phyloP scores from a whole-genome alignment of 2,329 filamentous ascomycete species.

The Phaeosphaeriaceae sp. region DNA sequence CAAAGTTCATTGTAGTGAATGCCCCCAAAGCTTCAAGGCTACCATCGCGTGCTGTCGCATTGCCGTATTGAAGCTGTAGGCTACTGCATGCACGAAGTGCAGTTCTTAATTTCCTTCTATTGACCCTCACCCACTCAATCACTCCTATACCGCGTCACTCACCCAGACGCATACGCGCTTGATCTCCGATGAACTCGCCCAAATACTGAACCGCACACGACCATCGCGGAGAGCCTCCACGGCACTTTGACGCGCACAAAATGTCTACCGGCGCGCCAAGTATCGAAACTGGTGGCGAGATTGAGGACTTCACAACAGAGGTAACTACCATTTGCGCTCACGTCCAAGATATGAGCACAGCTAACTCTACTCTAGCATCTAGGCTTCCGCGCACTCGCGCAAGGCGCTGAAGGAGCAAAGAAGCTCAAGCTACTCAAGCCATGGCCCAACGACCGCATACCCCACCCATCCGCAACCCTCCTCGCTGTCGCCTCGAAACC shows the following conservation, averaged over 20 bases:
- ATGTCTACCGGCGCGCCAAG: constrained; percentile 56
- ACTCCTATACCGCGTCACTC: not conserved
- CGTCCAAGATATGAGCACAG: not conserved
- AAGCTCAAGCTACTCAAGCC: constrained; percentile 79
- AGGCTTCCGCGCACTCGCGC: constrained; percentile 71
- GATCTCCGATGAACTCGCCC: constrained; percentile 37
- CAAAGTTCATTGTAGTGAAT: not conserved
- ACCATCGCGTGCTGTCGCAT: not conserved
- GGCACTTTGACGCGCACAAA: constrained; percentile 46
- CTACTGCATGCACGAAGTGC: constrained; percentile 22
- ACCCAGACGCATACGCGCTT: constrained; percentile 16
- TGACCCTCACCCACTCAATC: constrained; percentile 11
- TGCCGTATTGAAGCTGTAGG: not conserved
- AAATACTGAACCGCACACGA: constrained; percentile 27
- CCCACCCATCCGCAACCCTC: constrained; percentile 79
- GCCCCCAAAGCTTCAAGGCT: not conserved
- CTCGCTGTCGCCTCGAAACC: constrained; percentile 81
- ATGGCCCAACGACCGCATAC: constrained; percentile 75
- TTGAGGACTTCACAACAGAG: constrained; percentile 83
- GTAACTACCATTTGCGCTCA: constrained; percentile 52
- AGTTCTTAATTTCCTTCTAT: constrained; percentile 33
- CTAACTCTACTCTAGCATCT: constrained; percentile 61
- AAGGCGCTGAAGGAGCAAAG: constrained; percentile 72
- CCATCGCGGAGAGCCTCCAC: constrained; percentile 31
- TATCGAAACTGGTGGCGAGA: constrained; percentile 66